phyloP scores from a whole-genome alignment of 2,329 filamentous ascomycete species.

The Myriosclerotinia duriaeana region DNA sequence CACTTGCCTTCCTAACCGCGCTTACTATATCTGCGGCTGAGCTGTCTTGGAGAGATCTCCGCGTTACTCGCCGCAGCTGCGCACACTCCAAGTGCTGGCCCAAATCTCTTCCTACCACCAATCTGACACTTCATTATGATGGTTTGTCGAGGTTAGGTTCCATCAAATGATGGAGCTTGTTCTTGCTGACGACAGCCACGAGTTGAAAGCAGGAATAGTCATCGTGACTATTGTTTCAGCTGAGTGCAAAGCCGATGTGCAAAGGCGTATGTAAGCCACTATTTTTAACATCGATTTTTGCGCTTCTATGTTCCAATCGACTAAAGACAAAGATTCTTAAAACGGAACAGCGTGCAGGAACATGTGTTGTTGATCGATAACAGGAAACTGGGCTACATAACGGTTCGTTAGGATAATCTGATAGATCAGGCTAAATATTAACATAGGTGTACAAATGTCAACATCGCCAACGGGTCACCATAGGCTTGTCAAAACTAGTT shows the following conservation, averaged over 20 bases:
- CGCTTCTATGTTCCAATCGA: not conserved
- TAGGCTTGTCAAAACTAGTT: not conserved
- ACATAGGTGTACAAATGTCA: not conserved
- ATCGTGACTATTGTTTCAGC: not conserved
- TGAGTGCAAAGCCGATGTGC: not conserved
- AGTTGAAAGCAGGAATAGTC: not conserved
- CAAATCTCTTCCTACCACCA: not conserved
- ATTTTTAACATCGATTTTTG: not conserved
- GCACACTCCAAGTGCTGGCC: not conserved
- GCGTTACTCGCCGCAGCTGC: not conserved
- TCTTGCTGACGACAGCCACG: not conserved
- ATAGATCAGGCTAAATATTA: not conserved
- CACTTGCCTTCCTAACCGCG: not conserved
- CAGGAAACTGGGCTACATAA: not conserved
- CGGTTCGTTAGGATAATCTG: not conserved
- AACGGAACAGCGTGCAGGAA: not conserved
- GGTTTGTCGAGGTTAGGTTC: not conserved
- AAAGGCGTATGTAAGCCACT: not conserved
- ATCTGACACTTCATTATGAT: not conserved
- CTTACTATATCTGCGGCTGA: not conserved
- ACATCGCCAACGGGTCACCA: not conserved
- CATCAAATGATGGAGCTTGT: not conserved
- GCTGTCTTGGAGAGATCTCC: not conserved
- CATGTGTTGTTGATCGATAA: not conserved
- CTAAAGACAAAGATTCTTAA: not conserved